Evolutionary conservation across 129 eudicot genomes (phyloP), one percentile per base, ranked within the genome.

Genomic region (Apium graveolens): DNA sequence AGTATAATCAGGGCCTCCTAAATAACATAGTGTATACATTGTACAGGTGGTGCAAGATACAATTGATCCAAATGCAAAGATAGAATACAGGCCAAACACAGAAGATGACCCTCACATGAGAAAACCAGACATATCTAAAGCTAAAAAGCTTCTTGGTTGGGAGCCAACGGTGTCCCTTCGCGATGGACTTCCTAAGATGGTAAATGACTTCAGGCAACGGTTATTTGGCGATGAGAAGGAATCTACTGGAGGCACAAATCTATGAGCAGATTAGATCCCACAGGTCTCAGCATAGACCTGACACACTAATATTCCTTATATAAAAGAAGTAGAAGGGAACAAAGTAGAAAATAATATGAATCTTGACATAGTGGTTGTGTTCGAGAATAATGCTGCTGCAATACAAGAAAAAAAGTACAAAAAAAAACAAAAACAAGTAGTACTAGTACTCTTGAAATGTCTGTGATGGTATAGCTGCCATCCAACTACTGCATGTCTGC

Each of bases 61-160:
- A 34, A 87, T 92, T 41, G 97, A 92, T 79, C 83, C 86, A 57
- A 90, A 84, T 80, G 97, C 97, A 68, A 88, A 80, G 80, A 90
- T 90, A 81, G 96, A 88, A 75, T 92, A 88, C 83, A 85, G 91
- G 81, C 88, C 88, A 68, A 92, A 92, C 86, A 92, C 97, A 24
- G 96, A 90, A 66, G 97, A 92, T 72, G 97, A 92, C 46, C 97
- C 97, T 7, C 97, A 92, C 88, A 88, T 87, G 86, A 88, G 97
- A 79, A 92, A 92, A 81, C 97, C 97, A 1, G 96, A 92, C 81
- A 90, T 92, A 82, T 78, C 91, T 7, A 90, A 77, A 83, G 97
- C 96, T 10, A 92, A 86, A 39, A 83, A 85, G 78, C 91, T 90
- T 42, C 93, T 92, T 4, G 93, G 91, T 24, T 92, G 97, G 97